phyloP scores from a whole-genome alignment of 176 grass and related monocot genomes.

The Carex kokanica region DNA sequence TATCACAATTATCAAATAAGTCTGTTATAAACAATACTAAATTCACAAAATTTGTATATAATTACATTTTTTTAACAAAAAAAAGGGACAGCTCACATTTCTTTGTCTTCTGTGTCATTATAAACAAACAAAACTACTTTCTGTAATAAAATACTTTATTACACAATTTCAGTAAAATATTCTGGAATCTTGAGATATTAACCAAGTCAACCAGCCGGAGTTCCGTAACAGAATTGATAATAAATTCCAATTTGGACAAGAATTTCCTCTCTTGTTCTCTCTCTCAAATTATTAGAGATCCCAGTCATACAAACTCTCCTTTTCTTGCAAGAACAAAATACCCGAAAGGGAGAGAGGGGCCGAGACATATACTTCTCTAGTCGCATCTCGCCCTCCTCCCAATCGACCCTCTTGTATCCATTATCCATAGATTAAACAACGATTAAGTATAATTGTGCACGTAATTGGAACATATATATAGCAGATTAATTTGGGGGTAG shows the following conservation, averaged over 20 bases:
- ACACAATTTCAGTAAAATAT: not conserved
- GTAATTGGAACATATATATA: not conserved
- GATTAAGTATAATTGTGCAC: not conserved
- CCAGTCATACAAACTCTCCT: not conserved
- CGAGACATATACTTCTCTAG: slow-evolving; percentile 8
- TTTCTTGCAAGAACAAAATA: not conserved
- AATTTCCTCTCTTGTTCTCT: not conserved
- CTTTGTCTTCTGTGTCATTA: no score
- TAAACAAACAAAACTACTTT: no score
- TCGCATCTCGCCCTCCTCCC: not conserved
- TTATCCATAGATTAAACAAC: not conserved
- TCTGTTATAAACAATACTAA: not conserved
- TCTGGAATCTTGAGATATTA: not conserved
- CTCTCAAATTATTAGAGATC: not conserved
- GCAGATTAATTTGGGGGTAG: slow-evolving; percentile 30
- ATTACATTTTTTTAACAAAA: no score
- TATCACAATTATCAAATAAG: not conserved
- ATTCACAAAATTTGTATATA: not conserved
- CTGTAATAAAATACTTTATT: no score
- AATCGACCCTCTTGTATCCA: not conserved
- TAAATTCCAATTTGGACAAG: not conserved
- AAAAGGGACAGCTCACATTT: no score
- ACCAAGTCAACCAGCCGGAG: not conserved
- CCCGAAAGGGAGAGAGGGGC: not conserved
- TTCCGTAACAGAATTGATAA: not conserved